Conservation (phyloP, 768 basidiomycete species). For the Lenzites betulinus region DNA sequence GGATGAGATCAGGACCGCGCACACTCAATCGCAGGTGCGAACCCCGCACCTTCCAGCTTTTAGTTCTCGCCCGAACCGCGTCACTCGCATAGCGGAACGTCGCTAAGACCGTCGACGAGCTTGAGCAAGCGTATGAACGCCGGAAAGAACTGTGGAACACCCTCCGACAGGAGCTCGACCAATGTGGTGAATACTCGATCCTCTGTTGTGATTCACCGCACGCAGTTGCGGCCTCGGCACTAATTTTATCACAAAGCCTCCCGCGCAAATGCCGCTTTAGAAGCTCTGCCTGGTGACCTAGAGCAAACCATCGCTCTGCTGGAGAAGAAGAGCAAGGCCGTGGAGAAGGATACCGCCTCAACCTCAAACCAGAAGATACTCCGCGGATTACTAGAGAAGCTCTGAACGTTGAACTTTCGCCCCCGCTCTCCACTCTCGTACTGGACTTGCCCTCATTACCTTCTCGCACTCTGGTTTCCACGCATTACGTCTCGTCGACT, state of each 20-base stretch:
- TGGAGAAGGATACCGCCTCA: slow-evolving; percentile 32
- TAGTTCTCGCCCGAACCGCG: slow-evolving; percentile 47
- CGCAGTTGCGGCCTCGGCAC: slow-evolving; percentile 6
- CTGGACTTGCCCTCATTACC: background rate
- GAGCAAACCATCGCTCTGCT: slow-evolving; percentile 53
- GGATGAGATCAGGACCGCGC: slow-evolving; percentile 42
- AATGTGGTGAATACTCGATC: slow-evolving; percentile 45
- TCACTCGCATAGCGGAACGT: slow-evolving; percentile 46
- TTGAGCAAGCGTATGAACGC: slow-evolving; percentile 49
- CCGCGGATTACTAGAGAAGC: slow-evolving; percentile 30
- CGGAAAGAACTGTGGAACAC: slow-evolving; percentile 54
- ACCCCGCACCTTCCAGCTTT: slow-evolving; percentile 45
- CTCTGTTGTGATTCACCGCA: background rate
- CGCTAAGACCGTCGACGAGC: slow-evolving; percentile 42
- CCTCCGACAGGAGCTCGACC: slow-evolving; percentile 46
- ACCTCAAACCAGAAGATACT: slow-evolving; percentile 34
- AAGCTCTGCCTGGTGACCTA: slow-evolving; percentile 49
- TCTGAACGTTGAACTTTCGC: slow-evolving; percentile 4
- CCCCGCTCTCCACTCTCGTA: background rate
- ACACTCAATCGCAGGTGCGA: slow-evolving; percentile 46
- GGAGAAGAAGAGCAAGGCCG: slow-evolving; percentile 54
- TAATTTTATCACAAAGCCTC: slow-evolving; percentile 38
- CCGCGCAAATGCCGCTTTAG: slow-evolving; percentile 42
- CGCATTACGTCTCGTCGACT: background rate
- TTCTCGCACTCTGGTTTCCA: background rate